These are phyloP conservation scores for Leishmania braziliensis DNA, from an alignment of 208 protist genomes.

Conservation along the genomic window DNA sequence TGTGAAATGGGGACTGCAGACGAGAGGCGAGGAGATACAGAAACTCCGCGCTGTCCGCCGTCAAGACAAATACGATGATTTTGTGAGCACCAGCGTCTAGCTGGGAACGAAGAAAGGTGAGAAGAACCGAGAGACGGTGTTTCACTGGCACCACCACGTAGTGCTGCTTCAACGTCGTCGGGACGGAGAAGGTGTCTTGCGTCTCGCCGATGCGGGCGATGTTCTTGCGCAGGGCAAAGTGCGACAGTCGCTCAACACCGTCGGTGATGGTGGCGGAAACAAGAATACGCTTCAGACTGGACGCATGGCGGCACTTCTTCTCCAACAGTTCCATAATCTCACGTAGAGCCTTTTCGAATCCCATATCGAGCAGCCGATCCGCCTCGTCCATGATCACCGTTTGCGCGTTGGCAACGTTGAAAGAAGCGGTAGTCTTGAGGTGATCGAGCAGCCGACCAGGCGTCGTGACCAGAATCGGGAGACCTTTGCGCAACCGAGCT, in stretches of 20 bases:
- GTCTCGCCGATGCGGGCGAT: slow-evolving; percentile 67
- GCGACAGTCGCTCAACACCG: slow-evolving; percentile 86
- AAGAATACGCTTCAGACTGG: slow-evolving; percentile 96
- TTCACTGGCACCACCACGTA: slow-evolving; percentile 75
- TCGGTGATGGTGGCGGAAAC: slow-evolving; percentile 96
- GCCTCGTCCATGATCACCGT: slow-evolving; percentile 98
- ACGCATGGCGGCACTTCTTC: slow-evolving; percentile 62
- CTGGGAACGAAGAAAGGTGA: slow-evolving; percentile 89
- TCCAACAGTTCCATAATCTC: slow-evolving; percentile 95
- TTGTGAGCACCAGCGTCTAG: slow-evolving; percentile 95
- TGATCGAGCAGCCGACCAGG: slow-evolving; percentile 91
- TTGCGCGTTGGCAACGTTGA: slow-evolving; percentile 60
- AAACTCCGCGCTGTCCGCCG: slow-evolving; percentile 96
- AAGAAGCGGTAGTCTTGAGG: slow-evolving; percentile 74
- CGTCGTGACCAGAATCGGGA: slow-evolving; percentile 82
- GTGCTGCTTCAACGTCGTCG: slow-evolving; percentile 77
- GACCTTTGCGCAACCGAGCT: slow-evolving; percentile 81
- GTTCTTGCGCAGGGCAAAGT: slow-evolving; percentile 80
- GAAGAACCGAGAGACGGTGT: slow-evolving; percentile 93
- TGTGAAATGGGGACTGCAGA: slow-evolving; percentile 67
- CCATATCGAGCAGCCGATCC: slow-evolving; percentile 99
- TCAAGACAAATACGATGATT: slow-evolving; percentile 98
- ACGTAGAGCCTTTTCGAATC: slow-evolving; percentile 97
- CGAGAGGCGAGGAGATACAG: slow-evolving; percentile 94
- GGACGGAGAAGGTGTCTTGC: slow-evolving; percentile 77